These are phyloP conservation scores for Boletales sp. DNA, from an alignment of 768 basidiomycete genomes.

Conservation along the genomic window DNA sequence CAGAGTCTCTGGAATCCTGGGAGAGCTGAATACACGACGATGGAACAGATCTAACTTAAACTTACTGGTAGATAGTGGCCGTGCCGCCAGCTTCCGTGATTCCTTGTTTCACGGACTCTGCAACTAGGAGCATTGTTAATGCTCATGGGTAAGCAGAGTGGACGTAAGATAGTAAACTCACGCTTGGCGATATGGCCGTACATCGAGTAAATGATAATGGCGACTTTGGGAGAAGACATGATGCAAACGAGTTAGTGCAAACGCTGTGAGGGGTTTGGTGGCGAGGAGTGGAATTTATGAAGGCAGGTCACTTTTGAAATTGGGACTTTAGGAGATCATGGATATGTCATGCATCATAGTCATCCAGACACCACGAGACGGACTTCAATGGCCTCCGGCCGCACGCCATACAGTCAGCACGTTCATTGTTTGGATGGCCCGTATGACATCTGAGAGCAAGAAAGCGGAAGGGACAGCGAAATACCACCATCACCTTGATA, in stretches of 20 bases:
- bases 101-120: slow-evolving; percentile 48
- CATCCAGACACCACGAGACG: too few species aligned
- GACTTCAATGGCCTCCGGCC: too few species aligned
- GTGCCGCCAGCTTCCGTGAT: slow-evolving; percentile 47
- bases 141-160: neutral
- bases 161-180: slow-evolving; percentile 31
- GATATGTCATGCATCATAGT: slow-evolving; percentile 1
- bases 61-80: slow-evolving; percentile 54
- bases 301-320: neutral
- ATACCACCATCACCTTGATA: neutral
- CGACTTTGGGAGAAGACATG: slow-evolving; percentile 54
- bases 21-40: neutral
- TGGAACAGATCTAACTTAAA: neutral
- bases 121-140: slow-evolving; percentile 43
- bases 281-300: neutral
- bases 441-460: too few species aligned
- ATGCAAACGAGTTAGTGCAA: slow-evolving; percentile 1
- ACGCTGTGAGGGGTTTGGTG: neutral
- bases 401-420: too few species aligned
- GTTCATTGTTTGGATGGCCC: too few species aligned
- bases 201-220: slow-evolving; percentile 71
- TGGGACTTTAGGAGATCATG: slow-evolving; percentile 9
- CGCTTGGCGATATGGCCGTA: slow-evolving; percentile 71
- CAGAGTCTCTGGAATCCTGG: slow-evolving; percentile 78
- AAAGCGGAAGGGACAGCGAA: too few species aligned